These are phyloP conservation scores for Sechiopsis laciniata DNA, from an alignment of 306 rosid genomes.

Conservation along the genomic window DNA sequence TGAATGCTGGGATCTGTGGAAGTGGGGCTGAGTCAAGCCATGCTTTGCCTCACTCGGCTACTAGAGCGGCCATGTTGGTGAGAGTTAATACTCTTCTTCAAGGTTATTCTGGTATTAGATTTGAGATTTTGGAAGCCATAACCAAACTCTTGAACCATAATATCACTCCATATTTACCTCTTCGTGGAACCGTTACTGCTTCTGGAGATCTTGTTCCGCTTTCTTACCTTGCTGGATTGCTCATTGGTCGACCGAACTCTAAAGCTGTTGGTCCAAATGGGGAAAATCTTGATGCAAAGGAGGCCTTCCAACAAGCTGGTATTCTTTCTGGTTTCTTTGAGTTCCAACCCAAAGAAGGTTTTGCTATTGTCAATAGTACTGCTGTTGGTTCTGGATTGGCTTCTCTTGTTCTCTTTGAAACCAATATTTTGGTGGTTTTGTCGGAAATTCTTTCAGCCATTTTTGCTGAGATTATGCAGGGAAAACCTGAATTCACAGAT, in stretches of 20 bases:
- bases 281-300: no score
- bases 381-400: no score
- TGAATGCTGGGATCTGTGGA: slow-evolving; percentile 87
- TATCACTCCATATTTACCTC: slow-evolving; percentile 69
- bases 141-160: slow-evolving; percentile 40
- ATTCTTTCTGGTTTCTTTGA: no score
- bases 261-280: slow-evolving; percentile 2
- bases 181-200: slow-evolving; percentile 73
- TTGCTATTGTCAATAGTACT: no score
- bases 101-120: slow-evolving; percentile 87
- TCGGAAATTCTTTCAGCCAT: no score
- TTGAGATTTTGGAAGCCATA: slow-evolving; percentile 52
- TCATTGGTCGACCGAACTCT: slow-evolving; percentile 70
- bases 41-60: slow-evolving; percentile 63
- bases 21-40: slow-evolving; percentile 57
- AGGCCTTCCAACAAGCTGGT: no score
- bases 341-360: no score
- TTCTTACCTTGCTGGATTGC: slow-evolving; percentile 72
- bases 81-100: slow-evolving; percentile 85
- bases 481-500: no score
- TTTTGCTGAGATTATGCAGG: no score
- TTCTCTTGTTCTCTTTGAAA: no score
- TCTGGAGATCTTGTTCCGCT: slow-evolving; percentile 87
- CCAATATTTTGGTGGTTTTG: no score
- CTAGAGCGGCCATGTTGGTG: slow-evolving; percentile 81